A percentile compares a stretch with the other conserved stretches of the same genome.
These are phyloP conservation scores for Tylopilus sp. DNA, from an alignment of 768 basidiomycete genomes.

Conservation along the genomic window DNA sequence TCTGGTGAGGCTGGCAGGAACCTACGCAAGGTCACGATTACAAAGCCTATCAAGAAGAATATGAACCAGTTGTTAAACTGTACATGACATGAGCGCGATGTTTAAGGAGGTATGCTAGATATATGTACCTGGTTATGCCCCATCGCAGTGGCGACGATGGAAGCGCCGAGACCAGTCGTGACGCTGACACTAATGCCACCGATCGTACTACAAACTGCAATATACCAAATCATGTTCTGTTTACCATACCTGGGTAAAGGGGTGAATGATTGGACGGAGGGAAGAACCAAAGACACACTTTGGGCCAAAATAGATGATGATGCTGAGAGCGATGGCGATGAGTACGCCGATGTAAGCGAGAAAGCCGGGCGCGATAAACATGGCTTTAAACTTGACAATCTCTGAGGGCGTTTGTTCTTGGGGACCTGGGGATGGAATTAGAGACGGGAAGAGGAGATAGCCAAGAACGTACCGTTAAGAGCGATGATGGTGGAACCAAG, in stretches of 20 bases:
- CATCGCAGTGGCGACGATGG: conserved; percentile 76
- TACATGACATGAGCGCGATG: neutral
- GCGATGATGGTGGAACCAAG: conserved; percentile 88
- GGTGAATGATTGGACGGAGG: neutral
- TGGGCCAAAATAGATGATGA: conserved; percentile 82
- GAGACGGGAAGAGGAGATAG: neutral
- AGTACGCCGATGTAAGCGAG: conserved; percentile 64
- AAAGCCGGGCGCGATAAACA: conserved; percentile 85
- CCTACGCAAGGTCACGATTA: conserved; percentile 76
- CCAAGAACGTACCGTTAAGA: conserved; percentile 61
- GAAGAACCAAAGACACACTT: conserved; percentile 40
- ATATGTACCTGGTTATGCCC: conserved; percentile 72
- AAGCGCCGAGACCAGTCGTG: conserved; percentile 88
- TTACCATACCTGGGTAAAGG: conserved; percentile 63
- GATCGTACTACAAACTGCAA: conserved; percentile 92
- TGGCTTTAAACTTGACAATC: conserved; percentile 66
- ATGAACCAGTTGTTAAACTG: conserved; percentile 93
- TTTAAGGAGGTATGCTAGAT: neutral
- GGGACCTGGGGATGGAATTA: conserved; percentile 45
- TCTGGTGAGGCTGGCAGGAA: conserved; percentile 6
- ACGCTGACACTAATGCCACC: conserved; percentile 94
- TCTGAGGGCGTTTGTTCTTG: conserved; percentile 65
- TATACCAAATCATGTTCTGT: conserved; percentile 94
- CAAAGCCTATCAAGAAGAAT: conserved; percentile 83
- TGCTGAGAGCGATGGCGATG: conserved; percentile 60